phyloP scores from a whole-genome alignment of 2,329 filamentous ascomycete genomes.

The Pestalotiopsis sp. region DNA sequence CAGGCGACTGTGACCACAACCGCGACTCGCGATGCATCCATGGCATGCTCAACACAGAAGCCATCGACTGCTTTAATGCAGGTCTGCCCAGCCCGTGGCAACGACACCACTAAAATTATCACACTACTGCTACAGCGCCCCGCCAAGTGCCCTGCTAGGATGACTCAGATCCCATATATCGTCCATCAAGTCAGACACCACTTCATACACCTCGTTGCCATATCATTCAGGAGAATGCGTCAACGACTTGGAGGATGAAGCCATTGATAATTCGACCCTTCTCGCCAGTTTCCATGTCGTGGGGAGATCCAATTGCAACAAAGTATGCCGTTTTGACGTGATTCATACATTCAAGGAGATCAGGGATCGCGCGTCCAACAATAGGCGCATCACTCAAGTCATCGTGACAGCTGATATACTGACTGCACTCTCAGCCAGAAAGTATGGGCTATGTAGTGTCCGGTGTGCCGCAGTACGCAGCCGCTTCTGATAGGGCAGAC shows the following conservation, averaged over 20 bases:
- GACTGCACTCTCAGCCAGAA: background rate
- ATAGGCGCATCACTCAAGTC: background rate
- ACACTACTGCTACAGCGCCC: background rate
- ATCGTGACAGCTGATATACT: background rate
- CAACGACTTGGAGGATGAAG: background rate
- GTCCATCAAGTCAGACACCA: background rate
- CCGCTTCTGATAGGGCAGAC: background rate
- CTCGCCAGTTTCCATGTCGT: background rate
- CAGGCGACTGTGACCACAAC: background rate
- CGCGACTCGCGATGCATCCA: background rate
- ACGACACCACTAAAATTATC: background rate
- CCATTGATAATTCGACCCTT: background rate
- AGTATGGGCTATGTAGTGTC: background rate
- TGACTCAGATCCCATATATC: background rate
- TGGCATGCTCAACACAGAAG: background rate
- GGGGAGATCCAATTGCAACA: background rate
- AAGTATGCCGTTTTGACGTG: background rate
- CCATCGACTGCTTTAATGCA: background rate
- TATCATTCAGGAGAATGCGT: background rate
- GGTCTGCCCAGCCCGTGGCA: background rate
- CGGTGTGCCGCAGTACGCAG: background rate
- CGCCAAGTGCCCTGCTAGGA: background rate
- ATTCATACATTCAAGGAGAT: background rate
- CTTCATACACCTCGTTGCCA: background rate
- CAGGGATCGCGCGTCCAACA: background rate